A percentile compares a stretch with the other conserved stretches of the same genome.
These are phyloP conservation scores for Triadica sebifera DNA, from an alignment of 345 rosid species.

Conservation along the genomic window DNA sequence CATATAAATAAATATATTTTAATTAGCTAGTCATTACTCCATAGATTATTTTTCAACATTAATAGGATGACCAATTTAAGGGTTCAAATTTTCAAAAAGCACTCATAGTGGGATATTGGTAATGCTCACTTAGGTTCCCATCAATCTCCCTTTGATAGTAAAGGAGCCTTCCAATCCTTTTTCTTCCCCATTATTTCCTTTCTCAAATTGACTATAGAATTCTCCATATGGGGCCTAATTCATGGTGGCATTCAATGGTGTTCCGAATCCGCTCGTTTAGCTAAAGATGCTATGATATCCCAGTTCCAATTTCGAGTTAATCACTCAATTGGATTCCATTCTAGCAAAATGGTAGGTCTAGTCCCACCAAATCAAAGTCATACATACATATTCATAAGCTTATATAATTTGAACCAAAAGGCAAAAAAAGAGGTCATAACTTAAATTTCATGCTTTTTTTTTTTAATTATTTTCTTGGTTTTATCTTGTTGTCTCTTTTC, in stretches of 20 bases:
- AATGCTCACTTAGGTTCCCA: conserved; percentile 30
- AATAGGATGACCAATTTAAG: background rate
- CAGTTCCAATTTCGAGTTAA: background rate
- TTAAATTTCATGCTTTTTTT: background rate
- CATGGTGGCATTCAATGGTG: background rate
- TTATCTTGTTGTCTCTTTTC: too few relatives aligned
- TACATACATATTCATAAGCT: background rate
- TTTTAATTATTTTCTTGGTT: background rate
- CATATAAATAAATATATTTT: too few relatives aligned
- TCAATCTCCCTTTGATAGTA: conserved; percentile 13
- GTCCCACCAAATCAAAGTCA: conserved; percentile 8
- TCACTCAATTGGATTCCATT: conserved; percentile 2
- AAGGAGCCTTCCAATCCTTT: conserved; percentile 23
- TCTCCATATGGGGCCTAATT: conserved; percentile 24
- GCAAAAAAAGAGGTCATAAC: background rate
- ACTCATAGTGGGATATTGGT: conserved; percentile 38
- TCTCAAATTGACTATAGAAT: conserved; percentile 9
- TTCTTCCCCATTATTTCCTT: too few relatives aligned
- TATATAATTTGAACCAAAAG: background rate
- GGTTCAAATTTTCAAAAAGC: conserved; percentile 15
- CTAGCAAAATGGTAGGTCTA: background rate
- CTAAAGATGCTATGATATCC: background rate
- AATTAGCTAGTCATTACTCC: too few relatives aligned
- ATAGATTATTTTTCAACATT: too few relatives aligned
- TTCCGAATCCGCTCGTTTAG: background rate